Conservation (phyloP, 1,284 basidiomycete species). For the Phellopilus nigrolimitatus region DNA sequence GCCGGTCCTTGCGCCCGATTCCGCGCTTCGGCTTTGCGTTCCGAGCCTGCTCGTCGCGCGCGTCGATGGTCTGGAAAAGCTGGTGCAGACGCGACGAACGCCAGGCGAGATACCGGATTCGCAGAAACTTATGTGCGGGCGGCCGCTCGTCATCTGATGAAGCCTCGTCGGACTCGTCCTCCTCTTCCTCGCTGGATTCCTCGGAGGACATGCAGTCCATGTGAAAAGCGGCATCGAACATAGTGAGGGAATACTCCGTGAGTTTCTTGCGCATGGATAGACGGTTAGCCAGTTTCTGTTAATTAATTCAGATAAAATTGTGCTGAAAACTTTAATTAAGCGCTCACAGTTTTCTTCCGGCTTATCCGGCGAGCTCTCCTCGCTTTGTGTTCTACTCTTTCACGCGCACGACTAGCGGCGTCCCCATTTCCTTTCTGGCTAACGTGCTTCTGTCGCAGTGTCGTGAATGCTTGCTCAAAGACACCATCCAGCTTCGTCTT, state of each 20-base stretch:
- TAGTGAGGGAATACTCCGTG: conserved; percentile 48
- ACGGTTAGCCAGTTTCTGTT: conserved; percentile 62
- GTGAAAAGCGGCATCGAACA: conserved; percentile 63
- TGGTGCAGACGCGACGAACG: conserved; percentile 15
- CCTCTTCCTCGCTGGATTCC: conserved; percentile 58
- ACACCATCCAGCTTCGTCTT: conserved; percentile 54
- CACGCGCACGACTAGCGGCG: conserved; percentile 37
- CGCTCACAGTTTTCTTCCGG: conserved; percentile 56
- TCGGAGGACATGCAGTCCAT: conserved; percentile 76
- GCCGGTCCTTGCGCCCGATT: conserved; percentile 47
- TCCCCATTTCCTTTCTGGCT: conserved; percentile 46
- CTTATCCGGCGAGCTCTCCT: conserved; percentile 51
- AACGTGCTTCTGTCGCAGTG: conserved; percentile 60
- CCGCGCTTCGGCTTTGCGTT: conserved; percentile 49
- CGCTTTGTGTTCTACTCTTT: conserved; percentile 55
- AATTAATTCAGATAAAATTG: not conserved
- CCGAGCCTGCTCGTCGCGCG: conserved; percentile 10
- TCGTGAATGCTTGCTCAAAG: conserved; percentile 68
- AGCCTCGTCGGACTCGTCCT: conserved; percentile 41
- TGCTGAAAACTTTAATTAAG: conserved; percentile 10
- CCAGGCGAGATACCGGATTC: conserved; percentile 17
- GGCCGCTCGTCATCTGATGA: not conserved
- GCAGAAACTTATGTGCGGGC: not conserved
- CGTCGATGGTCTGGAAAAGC: conserved; percentile 12
- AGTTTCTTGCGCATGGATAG: conserved; percentile 50